These are phyloP conservation scores for Daldinia loculata DNA, from an alignment of 495 filamentous ascomycete species.

Conservation along the genomic window DNA sequence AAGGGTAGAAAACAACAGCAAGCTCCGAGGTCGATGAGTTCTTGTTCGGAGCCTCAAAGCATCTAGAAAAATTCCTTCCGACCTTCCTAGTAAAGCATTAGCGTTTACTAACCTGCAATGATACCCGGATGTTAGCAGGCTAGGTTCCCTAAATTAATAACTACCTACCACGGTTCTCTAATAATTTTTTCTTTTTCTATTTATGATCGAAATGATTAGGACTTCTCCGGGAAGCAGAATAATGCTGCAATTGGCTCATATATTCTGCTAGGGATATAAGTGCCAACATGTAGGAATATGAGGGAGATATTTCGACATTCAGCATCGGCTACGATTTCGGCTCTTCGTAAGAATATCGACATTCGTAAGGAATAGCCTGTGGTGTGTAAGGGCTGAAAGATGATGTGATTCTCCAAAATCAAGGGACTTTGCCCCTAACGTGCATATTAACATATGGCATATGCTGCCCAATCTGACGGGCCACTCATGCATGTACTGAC, in stretches of 20 bases:
- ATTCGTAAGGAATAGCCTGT: neutral
- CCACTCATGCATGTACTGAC: conserved; percentile 7
- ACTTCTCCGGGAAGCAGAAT: neutral
- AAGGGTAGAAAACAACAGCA: neutral
- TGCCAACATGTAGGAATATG: neutral
- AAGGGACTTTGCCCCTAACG: neutral
- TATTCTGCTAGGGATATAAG: neutral
- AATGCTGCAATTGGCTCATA: neutral
- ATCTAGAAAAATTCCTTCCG: neutral
- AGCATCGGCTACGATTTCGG: neutral
- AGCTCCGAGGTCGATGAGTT: neutral
- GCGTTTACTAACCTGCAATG: neutral
- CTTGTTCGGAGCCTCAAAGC: neutral
- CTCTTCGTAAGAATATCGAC: neutral
- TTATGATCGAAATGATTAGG: neutral
- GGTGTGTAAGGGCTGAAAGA: neutral
- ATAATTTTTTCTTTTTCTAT: too few relatives aligned
- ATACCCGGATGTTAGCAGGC: neutral
- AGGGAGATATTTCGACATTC: neutral
- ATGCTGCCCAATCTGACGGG: conserved; percentile 23
- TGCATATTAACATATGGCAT: conserved; percentile 24
- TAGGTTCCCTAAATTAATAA: neutral
- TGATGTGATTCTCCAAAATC: neutral
- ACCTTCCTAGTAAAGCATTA: conserved; percentile 1
- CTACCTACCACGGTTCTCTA: neutral